Conservation (phyloP, 805 yeast genomes). For the Starmerella bacillaris region DNA sequence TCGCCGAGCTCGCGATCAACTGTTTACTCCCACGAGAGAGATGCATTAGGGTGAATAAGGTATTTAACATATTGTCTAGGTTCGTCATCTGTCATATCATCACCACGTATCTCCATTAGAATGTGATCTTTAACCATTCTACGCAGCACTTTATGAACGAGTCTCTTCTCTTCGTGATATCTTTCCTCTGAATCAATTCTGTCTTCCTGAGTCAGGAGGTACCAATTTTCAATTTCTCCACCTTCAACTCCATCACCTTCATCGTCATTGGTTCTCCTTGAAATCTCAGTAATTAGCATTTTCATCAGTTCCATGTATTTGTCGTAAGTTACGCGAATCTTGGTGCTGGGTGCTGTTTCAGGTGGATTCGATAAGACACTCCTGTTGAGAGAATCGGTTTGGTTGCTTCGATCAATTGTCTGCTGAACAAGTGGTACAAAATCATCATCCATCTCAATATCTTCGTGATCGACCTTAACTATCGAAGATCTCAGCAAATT, state of each 20-base stretch:
- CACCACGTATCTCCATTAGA: constrained; percentile 47
- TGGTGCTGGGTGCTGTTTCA: constrained; percentile 22
- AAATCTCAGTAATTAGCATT: constrained; percentile 20
- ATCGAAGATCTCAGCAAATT: constrained; percentile 77
- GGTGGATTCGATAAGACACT: constrained; percentile 2
- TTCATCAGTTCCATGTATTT: constrained; percentile 57
- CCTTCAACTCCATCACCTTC: constrained; percentile 45
- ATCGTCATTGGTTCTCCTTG: constrained; percentile 13
- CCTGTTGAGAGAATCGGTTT: constrained; percentile 10
- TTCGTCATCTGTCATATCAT: constrained; percentile 22
- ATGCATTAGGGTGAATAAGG: constrained; percentile 23
- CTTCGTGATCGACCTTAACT: constrained; percentile 86
- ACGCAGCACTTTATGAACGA: constrained; percentile 64
- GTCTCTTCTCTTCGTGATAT: constrained; percentile 47
- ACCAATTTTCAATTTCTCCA: constrained; percentile 60
- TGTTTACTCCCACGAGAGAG: constrained; percentile 9
- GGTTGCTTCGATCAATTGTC: constrained; percentile 14
- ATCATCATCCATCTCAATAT: constrained; percentile 67
- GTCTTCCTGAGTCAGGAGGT: constrained; percentile 54
- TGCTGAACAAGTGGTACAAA: constrained; percentile 22
- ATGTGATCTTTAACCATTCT: constrained; percentile 72
- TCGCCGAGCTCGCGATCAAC: too few relatives aligned
- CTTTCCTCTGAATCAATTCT: constrained; percentile 52
- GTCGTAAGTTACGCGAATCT: constrained; percentile 51
- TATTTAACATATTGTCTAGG: constrained; percentile 17